phyloP scores from a whole-genome alignment of 768 basidiomycete species.

The Termitomyces sp. region DNA sequence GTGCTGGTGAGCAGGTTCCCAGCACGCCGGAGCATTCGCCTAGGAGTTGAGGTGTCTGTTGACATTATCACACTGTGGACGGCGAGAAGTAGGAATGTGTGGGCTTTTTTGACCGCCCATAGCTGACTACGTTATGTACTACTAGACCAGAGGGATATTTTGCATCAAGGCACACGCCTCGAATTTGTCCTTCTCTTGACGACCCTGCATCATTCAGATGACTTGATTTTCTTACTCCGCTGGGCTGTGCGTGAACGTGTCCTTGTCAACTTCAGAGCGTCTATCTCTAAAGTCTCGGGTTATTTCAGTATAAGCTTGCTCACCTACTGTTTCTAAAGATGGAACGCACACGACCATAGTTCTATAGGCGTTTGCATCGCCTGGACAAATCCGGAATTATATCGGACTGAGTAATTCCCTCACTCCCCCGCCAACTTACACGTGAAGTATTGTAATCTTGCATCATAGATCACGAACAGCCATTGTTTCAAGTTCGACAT shows the following conservation, averaged over 20 bases:
- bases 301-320: neutral
- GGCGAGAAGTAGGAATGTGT: neutral
- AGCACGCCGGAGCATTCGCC: constrained; percentile 32
- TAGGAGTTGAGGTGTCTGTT: constrained; percentile 6
- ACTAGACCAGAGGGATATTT: neutral
- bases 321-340: neutral
- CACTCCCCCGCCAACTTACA: neutral
- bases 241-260: constrained; percentile 3
- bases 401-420: neutral
- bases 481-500: neutral
- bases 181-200: neutral
- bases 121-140: neutral
- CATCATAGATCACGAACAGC: neutral
- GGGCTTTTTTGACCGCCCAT: constrained; percentile 1
- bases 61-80: neutral
- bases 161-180: constrained; percentile 3
- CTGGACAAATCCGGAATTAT: too few species aligned
- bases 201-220: constrained; percentile 7
- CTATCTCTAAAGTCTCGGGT: neutral
- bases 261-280: neutral
- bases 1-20: constrained; percentile 29
- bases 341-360: neutral
- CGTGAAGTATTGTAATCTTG: neutral
- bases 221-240: constrained; percentile 1
- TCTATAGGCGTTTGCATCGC: neutral